Conservation (phyloP, 495 filamentous ascomycete species). For the Trichoderma parareesei region DNA sequence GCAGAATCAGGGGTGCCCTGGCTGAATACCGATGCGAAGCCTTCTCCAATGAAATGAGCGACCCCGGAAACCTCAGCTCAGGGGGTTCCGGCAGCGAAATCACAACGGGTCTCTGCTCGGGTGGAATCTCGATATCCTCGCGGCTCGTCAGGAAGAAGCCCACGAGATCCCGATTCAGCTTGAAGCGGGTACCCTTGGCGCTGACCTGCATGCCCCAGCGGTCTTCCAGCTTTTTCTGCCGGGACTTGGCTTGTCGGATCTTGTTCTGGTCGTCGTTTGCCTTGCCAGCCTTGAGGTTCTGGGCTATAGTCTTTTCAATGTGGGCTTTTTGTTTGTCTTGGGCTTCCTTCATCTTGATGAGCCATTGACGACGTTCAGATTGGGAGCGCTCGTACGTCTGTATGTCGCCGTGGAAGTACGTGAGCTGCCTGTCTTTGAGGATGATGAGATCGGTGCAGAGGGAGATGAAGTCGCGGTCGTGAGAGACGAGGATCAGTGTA, state of each 20-base stretch:
- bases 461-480: conserved; percentile 67
- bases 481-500: conserved; percentile 66
- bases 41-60: conserved; percentile 60
- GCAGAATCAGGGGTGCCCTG: conserved; percentile 30
- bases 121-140: conserved; percentile 60
- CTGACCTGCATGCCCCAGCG: conserved; percentile 65
- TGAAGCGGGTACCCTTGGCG: conserved; percentile 65
- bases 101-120: conserved; percentile 50
- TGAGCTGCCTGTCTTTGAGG: conserved; percentile 55
- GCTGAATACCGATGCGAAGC: conserved; percentile 49
- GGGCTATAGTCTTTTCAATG: conserved; percentile 66
- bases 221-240: conserved; percentile 76
- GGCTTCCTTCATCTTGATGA: conserved; percentile 68
- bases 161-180: conserved; percentile 61
- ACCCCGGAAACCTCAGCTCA: conserved; percentile 65
- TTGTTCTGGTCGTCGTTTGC: conserved; percentile 71
- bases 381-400: conserved; percentile 58
- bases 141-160: conserved; percentile 51
- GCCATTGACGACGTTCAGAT: conserved; percentile 53
- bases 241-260: conserved; percentile 64
- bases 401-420: conserved; percentile 64
- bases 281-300: conserved; percentile 60
- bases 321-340: conserved; percentile 69
- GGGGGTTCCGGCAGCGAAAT: conserved; percentile 52
- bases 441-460: conserved; percentile 71